Percentiles rank a stretch among this genome's conserved stretches.
phyloP scores from a whole-genome alignment of 1,139 yeast genomes.

The Suhomyces atakaporum region DNA sequence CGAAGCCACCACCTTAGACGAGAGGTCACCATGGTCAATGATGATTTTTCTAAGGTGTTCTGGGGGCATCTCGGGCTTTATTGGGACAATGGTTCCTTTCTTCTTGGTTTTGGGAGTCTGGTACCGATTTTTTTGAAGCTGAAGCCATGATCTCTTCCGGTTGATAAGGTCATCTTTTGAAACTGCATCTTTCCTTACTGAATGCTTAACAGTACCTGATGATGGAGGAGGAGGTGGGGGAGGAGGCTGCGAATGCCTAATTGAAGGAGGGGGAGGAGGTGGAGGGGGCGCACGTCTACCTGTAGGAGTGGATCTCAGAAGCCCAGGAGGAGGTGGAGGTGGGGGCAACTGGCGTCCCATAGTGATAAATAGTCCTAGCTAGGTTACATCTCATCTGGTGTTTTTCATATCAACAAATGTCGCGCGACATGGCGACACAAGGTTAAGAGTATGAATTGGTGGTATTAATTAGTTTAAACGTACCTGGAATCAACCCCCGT shows the following conservation, averaged over 20 bases:
- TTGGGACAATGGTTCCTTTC: conserved; percentile 52
- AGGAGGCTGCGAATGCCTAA: conserved; percentile 10
- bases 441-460: too few species aligned
- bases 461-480: too few species aligned
- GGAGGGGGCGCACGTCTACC: conserved; percentile 18
- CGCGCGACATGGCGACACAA: not conserved
- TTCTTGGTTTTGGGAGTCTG: conserved; percentile 17
- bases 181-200: not conserved
- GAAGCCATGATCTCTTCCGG: conserved; percentile 66
- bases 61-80: conserved; percentile 87
- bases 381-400: conserved; percentile 6
- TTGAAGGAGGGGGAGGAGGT: conserved; percentile 22
- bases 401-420: not conserved
- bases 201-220: not conserved
- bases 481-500: too few species aligned
- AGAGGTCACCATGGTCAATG: conserved; percentile 82
- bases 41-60: conserved; percentile 88
- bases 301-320: conserved; percentile 13
- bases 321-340: conserved; percentile 33
- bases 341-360: conserved; percentile 35
- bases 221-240: conserved; percentile 23
- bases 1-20: conserved; percentile 76
- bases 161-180: conserved; percentile 31
- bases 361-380: not conserved
- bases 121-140: conserved; percentile 59